Base-by-base conservation (phyloP, 2,329 filamentous ascomycete genomes). In the Paracorniculantispora psalliotae region DNA sequence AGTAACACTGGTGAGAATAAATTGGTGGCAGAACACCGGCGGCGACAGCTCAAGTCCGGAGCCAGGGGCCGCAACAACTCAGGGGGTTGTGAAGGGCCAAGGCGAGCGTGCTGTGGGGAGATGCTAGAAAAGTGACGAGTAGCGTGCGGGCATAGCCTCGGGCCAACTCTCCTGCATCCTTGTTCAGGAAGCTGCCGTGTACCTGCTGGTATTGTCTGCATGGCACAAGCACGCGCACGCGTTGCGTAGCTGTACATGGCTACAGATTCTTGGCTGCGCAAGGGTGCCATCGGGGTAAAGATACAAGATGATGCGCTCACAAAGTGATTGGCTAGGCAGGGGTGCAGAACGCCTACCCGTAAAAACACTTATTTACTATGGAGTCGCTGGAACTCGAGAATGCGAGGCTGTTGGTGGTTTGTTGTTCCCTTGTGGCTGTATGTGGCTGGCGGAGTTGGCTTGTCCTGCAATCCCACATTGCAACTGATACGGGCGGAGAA, bases 301-400 rank as follows among this genome's bases (percentile, higher is more conserved):
- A 51, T 57, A 25, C 55, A 35, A n/a, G 26, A 57, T 57, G 47
- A 57, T 57, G 55, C 46, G 35, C 55, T 39, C 37, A 25, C 13
- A 10, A 47, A 21, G 19, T 57, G 47, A 57, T 57, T 57, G 35
- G 55, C 37, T 19, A n/a, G 25, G 33, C 35, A 49, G 46, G 54
- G 46, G 33, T 49, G 30, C 46, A 35, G 35, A 57, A 28, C 35
- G 26, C 19, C 37, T 43, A 26, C 26, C 46, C 15, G 23, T 50
- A 37, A n/a, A 26, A 37, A 50, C 44, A 8, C 23, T 43, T 21
- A 9, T 30, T 43, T 21, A 9, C 23, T 19, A 57, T 26, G 26
- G 47, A 55, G 26, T 47, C 28, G 19, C 12, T 55, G 3, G 28
- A 41, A 26, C 25, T 17, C 25, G 19, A 13, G 23, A 35, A 26